Evolutionary conservation across 352 stramenopile species (phyloP), one percentile per base, ranked within the genome.

Genomic region (Globisporangium spinosum): DNA sequence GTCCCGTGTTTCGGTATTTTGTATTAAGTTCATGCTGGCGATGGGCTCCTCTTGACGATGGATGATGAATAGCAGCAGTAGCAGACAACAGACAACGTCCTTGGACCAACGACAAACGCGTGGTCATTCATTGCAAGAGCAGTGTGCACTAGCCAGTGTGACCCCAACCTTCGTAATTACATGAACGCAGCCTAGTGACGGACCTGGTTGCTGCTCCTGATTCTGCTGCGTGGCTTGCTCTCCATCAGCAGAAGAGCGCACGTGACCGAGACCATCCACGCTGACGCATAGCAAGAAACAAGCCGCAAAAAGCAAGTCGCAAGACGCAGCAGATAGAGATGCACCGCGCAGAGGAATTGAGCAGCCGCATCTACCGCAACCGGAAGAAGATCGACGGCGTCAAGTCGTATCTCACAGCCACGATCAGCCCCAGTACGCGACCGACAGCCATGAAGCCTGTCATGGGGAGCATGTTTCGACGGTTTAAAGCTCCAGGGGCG

Each of bases 281-380:
- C 15, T n/a, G 2, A 49, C 40, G 15, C 40, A n/a, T 6, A 49
- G 15, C 40, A 49, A 22, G 13, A 7, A 45, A 20, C 8, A 45
- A 20, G 17, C 1, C 3, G 27, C 32, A 20, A 47, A 13, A 8
- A 47, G 2, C 40, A 45, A 45, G 38, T 35, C 29, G 29, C 29
- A 32, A 58, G 1, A 22, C 22, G 4, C 25, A 22, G 12, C 5
- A 23, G 53, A 58, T 15, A 58, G 7, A 47, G 20, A 93, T 94
- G 82, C 77, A 92, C 64, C 83, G 85, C 51, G 83, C 80, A 1
- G 79, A 94, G 71, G 90, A 90, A 67, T 82, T 82, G 23, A 92
- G 85, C 74, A 94, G 85, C 61, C 88, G 86, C 66, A 75, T 94
- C 62, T 91, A 83, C 59, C 82, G 81, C 49, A 80, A 84, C 7